phyloP scores from a whole-genome alignment of 805 yeast species.

The Wickerhamomyces queroliae region DNA sequence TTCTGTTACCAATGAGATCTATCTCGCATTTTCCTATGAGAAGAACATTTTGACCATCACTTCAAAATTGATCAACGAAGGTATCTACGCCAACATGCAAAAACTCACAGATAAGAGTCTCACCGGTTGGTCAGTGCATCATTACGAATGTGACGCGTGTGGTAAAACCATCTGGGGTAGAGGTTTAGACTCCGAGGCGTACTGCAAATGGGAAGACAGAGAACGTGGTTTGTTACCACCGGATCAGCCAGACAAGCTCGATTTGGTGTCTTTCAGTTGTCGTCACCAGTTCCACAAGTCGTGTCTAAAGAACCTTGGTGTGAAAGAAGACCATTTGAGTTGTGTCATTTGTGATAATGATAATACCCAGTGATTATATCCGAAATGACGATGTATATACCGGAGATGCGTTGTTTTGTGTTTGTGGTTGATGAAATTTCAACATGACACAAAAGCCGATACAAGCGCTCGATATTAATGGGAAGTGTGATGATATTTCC shows the following conservation, averaged over 20 bases:
- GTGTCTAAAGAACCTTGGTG: constrained; percentile 48
- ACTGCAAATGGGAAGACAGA: constrained; percentile 52
- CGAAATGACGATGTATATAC: background rate
- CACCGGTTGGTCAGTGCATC: constrained; percentile 60
- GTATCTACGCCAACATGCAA: constrained; percentile 43
- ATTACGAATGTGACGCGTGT: constrained; percentile 67
- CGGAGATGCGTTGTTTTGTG: background rate
- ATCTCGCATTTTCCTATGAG: constrained; percentile 61
- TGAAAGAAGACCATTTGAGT: constrained; percentile 17
- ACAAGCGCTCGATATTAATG: too few species aligned
- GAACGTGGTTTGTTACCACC: constrained; percentile 22
- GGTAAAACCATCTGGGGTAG: constrained; percentile 71
- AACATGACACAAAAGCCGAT: too few species aligned
- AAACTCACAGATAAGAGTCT: constrained; percentile 34
- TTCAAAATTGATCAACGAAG: constrained; percentile 48
- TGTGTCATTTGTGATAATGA: constrained; percentile 37
- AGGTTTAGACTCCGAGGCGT: constrained; percentile 42
- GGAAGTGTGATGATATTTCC: too few species aligned
- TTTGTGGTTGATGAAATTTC: background rate
- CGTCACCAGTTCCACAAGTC: constrained; percentile 58
- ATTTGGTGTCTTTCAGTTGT: constrained; percentile 54
- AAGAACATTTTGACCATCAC: constrained; percentile 46
- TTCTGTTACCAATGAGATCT: constrained; percentile 55
- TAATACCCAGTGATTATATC: background rate
- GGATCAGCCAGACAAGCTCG: constrained; percentile 10